A percentile compares a stretch with the other conserved stretches of the same genome.
These are phyloP conservation scores for Effrenium voratum DNA, from an alignment of 73 alveolate genomes.

Conservation along the genomic window DNA sequence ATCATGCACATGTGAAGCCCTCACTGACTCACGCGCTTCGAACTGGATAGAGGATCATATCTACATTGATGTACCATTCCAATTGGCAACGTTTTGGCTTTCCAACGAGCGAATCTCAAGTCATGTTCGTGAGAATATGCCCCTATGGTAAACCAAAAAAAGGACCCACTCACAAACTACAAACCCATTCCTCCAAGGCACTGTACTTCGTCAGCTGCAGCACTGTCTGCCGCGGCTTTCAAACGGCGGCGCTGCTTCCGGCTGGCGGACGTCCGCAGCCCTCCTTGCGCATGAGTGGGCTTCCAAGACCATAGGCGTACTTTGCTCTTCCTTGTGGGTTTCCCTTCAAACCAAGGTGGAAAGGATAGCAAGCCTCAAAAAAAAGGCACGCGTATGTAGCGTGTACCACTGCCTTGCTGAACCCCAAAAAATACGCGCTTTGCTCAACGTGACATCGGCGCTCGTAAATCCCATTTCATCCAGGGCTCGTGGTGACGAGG, in stretches of 20 bases:
- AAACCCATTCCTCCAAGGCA: background rate
- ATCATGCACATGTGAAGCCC: too few species aligned
- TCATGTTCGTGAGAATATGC: background rate
- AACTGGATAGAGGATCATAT: too few species aligned
- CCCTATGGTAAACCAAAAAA: background rate
- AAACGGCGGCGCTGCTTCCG: constrained; percentile 94
- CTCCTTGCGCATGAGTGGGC: too few species aligned
- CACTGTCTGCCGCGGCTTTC: constrained; percentile 70
- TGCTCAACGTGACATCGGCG: background rate
- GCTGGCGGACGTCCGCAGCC: constrained; percentile 81
- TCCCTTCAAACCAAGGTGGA: too few species aligned
- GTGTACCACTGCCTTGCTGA: background rate
- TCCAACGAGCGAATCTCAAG: too few species aligned
- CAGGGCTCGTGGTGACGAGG: constrained; percentile 3
- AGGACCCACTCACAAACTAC: background rate
- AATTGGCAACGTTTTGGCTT: too few species aligned
- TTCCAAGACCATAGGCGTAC: too few species aligned
- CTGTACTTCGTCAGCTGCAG: constrained; percentile 53
- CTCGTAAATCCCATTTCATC: background rate
- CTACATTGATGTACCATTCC: too few species aligned
- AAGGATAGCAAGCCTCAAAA: too few species aligned
- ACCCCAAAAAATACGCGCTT: background rate
- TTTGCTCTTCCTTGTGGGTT: too few species aligned
- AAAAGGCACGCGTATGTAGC: too few species aligned
- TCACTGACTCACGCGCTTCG: too few species aligned